phyloP scores from a whole-genome alignment of 1,284 basidiomycete species.

The Malassezia japonica region DNA sequence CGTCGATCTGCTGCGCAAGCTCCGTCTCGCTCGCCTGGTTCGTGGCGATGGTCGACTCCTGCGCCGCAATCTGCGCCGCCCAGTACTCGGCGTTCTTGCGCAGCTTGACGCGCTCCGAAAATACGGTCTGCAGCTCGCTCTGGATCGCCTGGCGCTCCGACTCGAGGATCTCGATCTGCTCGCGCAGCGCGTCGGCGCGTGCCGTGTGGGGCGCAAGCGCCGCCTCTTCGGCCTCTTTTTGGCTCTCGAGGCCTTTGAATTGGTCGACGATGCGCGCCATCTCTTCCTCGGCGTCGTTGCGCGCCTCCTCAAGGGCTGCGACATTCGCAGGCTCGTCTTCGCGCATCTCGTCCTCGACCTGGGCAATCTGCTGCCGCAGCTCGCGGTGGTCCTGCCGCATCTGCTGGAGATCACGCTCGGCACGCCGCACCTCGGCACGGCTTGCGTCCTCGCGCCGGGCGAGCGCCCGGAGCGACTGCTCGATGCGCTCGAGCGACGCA shows the following conservation, averaged over 20 bases:
- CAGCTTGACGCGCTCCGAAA: constrained; percentile 8
- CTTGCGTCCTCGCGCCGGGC: constrained; percentile 8
- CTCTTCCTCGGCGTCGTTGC: constrained; percentile 25
- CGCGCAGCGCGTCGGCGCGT: constrained; percentile 17
- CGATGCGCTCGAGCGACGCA: constrained; percentile 8
- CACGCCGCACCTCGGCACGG: constrained; percentile 9
- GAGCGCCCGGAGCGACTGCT: constrained; percentile 14
- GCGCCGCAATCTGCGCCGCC: constrained; percentile 20
- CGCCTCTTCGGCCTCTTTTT: constrained; percentile 40
- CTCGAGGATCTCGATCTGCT: constrained; percentile 26
- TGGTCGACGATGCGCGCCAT: constrained; percentile 25
- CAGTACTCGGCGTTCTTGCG: constrained; percentile 26
- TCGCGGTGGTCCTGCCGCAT: constrained; percentile 20
- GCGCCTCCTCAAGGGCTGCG: constrained; percentile 57
- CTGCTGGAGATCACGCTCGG: constrained; percentile 10
- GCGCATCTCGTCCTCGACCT: constrained; percentile 58
- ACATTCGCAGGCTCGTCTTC: constrained; percentile 66
- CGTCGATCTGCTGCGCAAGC: constrained; percentile 48
- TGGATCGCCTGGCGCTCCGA: constrained; percentile 49
- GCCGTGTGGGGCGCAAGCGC: constrained; percentile 24
- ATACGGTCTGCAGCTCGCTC: constrained; percentile 47
- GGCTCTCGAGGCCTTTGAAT: constrained; percentile 25
- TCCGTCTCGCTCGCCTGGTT: constrained; percentile 57
- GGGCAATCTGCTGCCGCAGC: constrained; percentile 38
- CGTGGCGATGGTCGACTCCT: constrained; percentile 49